Evolutionary conservation across 139 green algal species (phyloP).

Genomic region (Closterium sp.): DNA sequence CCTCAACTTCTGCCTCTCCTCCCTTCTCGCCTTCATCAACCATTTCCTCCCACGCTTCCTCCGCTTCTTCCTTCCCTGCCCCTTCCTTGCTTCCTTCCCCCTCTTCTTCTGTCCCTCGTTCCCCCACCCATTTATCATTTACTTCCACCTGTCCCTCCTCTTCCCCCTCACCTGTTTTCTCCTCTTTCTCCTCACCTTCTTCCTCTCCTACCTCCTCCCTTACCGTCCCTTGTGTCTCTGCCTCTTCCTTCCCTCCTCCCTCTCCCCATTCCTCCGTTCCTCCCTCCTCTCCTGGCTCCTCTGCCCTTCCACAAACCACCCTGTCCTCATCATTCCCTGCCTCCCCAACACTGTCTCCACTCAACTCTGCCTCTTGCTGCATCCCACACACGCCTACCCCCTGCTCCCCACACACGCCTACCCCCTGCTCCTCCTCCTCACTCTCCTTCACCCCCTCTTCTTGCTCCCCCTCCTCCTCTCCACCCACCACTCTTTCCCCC

Average conservation of each 20-base stretch:
- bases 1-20: not conserved
- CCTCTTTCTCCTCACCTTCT: not conserved
- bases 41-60: not conserved
- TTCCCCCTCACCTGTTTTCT: not conserved
- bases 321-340: not conserved
- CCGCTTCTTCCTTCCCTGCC: not conserved
- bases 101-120: not conserved
- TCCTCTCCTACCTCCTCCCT: not conserved
- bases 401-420: not conserved
- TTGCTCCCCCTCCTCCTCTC: not conserved
- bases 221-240: not conserved
- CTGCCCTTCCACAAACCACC: not conserved
- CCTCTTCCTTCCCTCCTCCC: not conserved
- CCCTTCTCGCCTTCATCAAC: not conserved
- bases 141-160: not conserved
- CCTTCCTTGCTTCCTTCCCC: not conserved
- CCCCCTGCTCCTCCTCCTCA: not conserved
- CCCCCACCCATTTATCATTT: not conserved
- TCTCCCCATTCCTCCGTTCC: not conserved
- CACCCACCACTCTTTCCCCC: not conserved
- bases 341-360: not conserved
- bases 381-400: no score
- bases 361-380: not conserved
- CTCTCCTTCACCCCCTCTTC: not conserved
- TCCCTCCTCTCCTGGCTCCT: not conserved